Percentiles rank a stretch among this genome's conserved stretches.
Conservation (phyloP, 441 rosid species). For the Manihot esculenta region DNA sequence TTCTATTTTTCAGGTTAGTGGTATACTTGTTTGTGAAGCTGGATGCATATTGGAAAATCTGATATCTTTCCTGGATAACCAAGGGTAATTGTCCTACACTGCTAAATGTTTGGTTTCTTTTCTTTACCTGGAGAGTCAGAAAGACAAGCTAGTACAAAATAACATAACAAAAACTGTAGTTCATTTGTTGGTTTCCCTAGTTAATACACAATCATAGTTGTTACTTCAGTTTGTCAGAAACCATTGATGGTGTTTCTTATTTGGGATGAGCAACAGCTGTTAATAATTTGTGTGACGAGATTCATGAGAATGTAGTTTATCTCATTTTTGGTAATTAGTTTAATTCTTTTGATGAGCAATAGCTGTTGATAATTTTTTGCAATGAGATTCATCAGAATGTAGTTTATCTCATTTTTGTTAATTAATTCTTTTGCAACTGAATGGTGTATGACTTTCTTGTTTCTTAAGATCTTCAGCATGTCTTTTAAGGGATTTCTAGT, state of each 20-base stretch:
- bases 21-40: conserved; percentile 91
- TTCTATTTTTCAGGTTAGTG: conserved; percentile 64
- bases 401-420: background rate
- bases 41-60: conserved; percentile 97
- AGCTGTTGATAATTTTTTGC: background rate
- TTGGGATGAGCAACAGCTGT: background rate
- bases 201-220: background rate
- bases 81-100: conserved; percentile 52
- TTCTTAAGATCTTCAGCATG: background rate
- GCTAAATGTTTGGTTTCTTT: background rate
- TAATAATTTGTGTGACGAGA: background rate
- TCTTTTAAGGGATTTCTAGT: background rate
- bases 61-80: conserved; percentile 64
- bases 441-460: background rate
- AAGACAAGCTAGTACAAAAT: background rate
- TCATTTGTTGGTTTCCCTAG: background rate
- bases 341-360: background rate
- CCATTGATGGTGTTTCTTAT: background rate
- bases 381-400: background rate
- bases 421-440: background rate
- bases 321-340: background rate
- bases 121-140: conserved; percentile 9
- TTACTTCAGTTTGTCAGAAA: background rate
- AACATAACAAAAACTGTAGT: background rate
- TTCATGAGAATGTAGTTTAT: conserved; percentile 2